Percentiles rank a stretch among this genome's conserved stretches.
phyloP scores from a whole-genome alignment of 1,139 yeast species.

The Candida sanyaensis region DNA sequence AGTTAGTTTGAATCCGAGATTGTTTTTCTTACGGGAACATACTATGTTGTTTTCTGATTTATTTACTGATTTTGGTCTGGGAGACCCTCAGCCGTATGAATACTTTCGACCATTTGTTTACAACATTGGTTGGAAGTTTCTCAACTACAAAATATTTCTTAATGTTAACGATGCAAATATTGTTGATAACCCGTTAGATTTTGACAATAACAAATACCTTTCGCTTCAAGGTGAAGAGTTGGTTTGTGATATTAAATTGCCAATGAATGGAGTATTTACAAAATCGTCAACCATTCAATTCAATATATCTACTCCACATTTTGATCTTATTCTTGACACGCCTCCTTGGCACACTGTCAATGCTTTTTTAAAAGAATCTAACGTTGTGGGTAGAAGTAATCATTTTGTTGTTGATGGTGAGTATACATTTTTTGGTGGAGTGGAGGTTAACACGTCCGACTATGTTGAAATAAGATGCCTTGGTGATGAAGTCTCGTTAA shows the following conservation, averaged over 20 bases:
- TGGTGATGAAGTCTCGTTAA: constrained; percentile 68
- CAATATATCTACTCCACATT: constrained; percentile 55
- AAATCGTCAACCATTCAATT: constrained; percentile 59
- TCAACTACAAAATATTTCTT: constrained; percentile 60
- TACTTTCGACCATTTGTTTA: constrained; percentile 72
- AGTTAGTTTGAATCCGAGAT: constrained; percentile 51
- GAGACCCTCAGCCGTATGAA: constrained; percentile 73
- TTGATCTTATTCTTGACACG: constrained; percentile 65
- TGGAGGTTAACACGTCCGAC: constrained; percentile 69
- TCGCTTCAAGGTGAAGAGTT: constrained; percentile 72
- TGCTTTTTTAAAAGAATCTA: constrained; percentile 63
- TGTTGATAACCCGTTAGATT: constrained; percentile 84
- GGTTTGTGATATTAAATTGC: constrained; percentile 50
- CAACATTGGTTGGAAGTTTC: constrained; percentile 57
- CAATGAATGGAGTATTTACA: constrained; percentile 60
- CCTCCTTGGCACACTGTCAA: constrained; percentile 92
- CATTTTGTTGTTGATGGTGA: constrained; percentile 65
- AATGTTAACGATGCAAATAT: constrained; percentile 88
- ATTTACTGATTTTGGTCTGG: constrained; percentile 74
- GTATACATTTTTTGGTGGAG: constrained; percentile 58
- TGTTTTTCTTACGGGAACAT: constrained; percentile 84
- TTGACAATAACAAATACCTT: constrained; percentile 73
- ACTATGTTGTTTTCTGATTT: constrained; percentile 72
- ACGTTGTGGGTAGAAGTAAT: constrained; percentile 63
- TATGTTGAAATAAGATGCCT: constrained; percentile 63